Evolutionary conservation across 352 stramenopile species (phyloP).

Genomic region (Phytophthora citricola): DNA sequence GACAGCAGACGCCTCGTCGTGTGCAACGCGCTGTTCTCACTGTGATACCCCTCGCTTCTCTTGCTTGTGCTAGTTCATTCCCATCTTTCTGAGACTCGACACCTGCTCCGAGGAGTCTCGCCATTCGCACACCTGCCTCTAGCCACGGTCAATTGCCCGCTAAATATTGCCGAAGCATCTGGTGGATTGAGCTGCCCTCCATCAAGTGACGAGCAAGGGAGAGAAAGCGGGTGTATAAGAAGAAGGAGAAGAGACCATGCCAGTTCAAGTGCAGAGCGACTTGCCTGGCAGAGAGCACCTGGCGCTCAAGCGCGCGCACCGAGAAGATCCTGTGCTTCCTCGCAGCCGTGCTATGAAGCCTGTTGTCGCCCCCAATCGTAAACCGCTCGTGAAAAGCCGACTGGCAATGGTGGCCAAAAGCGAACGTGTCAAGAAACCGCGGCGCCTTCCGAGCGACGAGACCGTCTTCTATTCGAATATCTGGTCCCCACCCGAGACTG

Average conservation of each 20-base stretch:
- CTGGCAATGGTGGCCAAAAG: constrained; percentile 47
- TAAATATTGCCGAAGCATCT: constrained; percentile 22
- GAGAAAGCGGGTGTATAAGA: constrained; percentile 22
- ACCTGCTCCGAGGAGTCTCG: constrained; percentile 18
- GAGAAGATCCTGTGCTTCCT: constrained; percentile 29
- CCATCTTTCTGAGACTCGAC: constrained; percentile 27
- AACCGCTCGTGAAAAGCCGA: constrained; percentile 67
- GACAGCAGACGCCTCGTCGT: background rate
- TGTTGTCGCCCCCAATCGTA: constrained; percentile 37
- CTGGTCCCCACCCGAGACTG: constrained; percentile 48
- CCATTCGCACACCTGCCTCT: background rate
- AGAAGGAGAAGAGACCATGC: constrained; percentile 29
- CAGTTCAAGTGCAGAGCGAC: constrained; percentile 33
- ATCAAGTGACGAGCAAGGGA: constrained; percentile 29
- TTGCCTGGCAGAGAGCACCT: constrained; percentile 40
- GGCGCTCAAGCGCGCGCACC: constrained; percentile 26
- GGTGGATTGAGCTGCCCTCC: constrained; percentile 18
- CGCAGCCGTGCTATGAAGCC: constrained; percentile 30
- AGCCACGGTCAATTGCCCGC: constrained; percentile 1
- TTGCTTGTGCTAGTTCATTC: constrained; percentile 9
- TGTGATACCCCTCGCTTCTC: constrained; percentile 16
- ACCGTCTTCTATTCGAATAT: constrained; percentile 88
- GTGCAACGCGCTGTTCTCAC: constrained; percentile 27
- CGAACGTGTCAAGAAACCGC: constrained; percentile 51
- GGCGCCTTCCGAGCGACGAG: constrained; percentile 55